Evolutionary conservation across 495 filamentous ascomycete species (phyloP), one percentile per base, ranked within the genome.

Genomic region (Hyphodiscus hymeniophilus): DNA sequence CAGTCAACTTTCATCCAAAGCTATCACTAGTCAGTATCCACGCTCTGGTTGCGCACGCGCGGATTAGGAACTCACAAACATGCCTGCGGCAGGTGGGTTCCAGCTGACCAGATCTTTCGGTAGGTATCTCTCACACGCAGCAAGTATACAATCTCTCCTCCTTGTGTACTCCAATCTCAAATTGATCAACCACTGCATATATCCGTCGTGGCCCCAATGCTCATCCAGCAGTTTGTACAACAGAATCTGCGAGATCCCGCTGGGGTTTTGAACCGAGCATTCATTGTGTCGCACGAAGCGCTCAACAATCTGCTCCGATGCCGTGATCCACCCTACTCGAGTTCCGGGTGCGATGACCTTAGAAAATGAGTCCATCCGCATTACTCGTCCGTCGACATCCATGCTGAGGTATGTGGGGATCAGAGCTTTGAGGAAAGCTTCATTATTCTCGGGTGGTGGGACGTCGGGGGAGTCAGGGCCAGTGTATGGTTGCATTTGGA

Each of bases 181-280:
- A 57, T 86, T 68, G 54, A 94, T 86, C 60, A 98, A 66, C 92
- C 92, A 98, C 56, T 85, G 74, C 10, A 98, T 58, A 60, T 86
- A 98, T 0, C 94, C 92, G n/a, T 72, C 69, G 60, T 98, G 92
- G 18, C 90, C 92, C 92, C 92, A 98, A 42, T 79, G 75, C 63
- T 95, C 89, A 46, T 98, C 92, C 7, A 98, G 70, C 48, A 98
- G 72, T 66, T 92, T 94, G 68, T 80, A 91, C 45, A 97, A 62
- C 7, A 90, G 67, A 18, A 92, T 66, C 66, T 97, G 92, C 1
- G 84, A 77, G 44, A 92, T 67, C 22, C 92, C 94, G 56, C 77
- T 80, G 0, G 92, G 87, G 38, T 87, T 85, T 60, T 98, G 92
- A 40, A 76, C 81, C 30, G 79, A 81, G 15, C 80, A 74, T 65